phyloP scores from a whole-genome alignment of 2,329 filamentous ascomycete species.

The Boeremia exigua region DNA sequence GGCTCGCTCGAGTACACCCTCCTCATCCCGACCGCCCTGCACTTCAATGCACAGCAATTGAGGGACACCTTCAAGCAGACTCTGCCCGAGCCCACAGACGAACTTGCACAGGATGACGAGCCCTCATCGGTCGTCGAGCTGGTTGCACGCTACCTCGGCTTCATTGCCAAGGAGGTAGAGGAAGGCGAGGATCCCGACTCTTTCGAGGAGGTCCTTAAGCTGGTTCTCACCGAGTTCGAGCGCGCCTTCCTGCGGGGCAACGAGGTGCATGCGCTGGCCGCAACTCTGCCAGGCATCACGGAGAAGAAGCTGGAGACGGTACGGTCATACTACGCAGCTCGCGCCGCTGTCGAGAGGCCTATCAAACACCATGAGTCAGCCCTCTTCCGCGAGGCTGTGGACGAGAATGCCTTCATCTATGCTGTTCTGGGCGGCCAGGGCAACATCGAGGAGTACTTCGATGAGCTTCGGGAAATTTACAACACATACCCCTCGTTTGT shows the following conservation, averaged over 20 bases:
- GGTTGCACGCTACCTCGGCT: conserved; percentile 91
- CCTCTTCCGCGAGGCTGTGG: conserved; percentile 83
- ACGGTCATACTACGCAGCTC: conserved; percentile 88
- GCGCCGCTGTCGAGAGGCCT: conserved; percentile 80
- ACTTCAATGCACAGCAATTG: conserved; percentile 94
- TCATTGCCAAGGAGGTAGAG: conserved; percentile 85
- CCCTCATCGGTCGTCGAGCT: conserved; percentile 95
- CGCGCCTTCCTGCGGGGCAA: conserved; percentile 92
- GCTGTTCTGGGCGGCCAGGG: conserved; percentile 96
- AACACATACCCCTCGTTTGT: conserved; percentile 90
- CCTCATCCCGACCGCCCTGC: conserved; percentile 90
- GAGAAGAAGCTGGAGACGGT: conserved; percentile 92
- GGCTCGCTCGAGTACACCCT: conserved; percentile 96
- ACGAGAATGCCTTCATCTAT: conserved; percentile 84
- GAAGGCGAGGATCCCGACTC: conserved; percentile 92
- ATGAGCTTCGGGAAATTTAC: conserved; percentile 91
- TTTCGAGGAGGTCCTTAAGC: conserved; percentile 90
- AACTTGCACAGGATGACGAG: conserved; percentile 97
- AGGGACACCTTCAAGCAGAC: conserved; percentile 88
- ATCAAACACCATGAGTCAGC: conserved; percentile 95
- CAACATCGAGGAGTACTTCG: conserved; percentile 99
- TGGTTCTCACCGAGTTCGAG: conserved; percentile 95
- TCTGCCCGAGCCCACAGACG: conserved; percentile 90
- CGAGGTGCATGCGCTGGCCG: conserved; percentile 90
- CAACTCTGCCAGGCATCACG: conserved; percentile 85